These are phyloP conservation scores for Fusarium albidum DNA, from an alignment of 2,329 filamentous ascomycete genomes.

Conservation along the genomic window DNA sequence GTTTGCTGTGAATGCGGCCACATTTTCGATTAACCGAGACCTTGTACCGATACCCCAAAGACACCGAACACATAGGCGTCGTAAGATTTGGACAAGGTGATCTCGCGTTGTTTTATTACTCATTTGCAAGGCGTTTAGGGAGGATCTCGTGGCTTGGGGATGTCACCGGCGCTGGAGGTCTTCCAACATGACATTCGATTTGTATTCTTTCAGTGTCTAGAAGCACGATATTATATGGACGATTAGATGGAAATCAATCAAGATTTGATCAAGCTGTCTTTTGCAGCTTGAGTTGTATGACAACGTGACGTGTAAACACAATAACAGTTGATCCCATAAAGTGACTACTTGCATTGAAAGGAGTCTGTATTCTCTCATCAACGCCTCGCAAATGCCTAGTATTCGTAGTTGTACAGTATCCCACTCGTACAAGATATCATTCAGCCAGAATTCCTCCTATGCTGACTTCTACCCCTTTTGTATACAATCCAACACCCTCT, in stretches of 20 bases:
- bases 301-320: slow-evolving; percentile 11
- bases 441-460: slow-evolving; percentile 1
- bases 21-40: slow-evolving; percentile 70
- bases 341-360: slow-evolving; percentile 32
- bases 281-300: slow-evolving; percentile 11
- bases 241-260: not conserved
- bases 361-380: slow-evolving; percentile 41
- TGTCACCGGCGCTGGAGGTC: slow-evolving; percentile 19
- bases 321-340: slow-evolving; percentile 9
- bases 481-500: slow-evolving; percentile 15
- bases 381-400: slow-evolving; percentile 48
- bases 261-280: slow-evolving; percentile 8
- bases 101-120: slow-evolving; percentile 30
- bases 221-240: not conserved
- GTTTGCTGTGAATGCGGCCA: slow-evolving; percentile 95
- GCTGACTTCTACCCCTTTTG: slow-evolving; percentile 22
- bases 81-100: slow-evolving; percentile 24
- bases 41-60: slow-evolving; percentile 38
- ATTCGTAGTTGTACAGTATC: slow-evolving; percentile 46
- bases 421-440: slow-evolving; percentile 36
- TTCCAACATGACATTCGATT: slow-evolving; percentile 19
- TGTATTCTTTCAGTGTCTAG: slow-evolving; percentile 28
- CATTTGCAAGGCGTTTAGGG: slow-evolving; percentile 35
- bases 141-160: slow-evolving; percentile 18
- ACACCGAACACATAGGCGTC: slow-evolving; percentile 18